Evolutionary conservation across 2,329 filamentous ascomycete genomes (phyloP).

Genomic region (Trichoderma harzianum): DNA sequence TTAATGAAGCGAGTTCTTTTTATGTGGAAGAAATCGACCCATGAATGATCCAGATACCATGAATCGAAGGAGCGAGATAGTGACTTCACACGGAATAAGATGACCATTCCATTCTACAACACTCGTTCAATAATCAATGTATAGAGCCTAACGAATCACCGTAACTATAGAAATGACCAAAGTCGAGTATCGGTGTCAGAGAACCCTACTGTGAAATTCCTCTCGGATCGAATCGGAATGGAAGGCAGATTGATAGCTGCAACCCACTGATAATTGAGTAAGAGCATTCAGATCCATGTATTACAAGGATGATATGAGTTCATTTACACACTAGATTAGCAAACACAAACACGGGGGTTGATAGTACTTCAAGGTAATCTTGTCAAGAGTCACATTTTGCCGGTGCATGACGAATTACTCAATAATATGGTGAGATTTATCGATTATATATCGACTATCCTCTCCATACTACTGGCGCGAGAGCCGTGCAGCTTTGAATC

Average conservation of each 20-base stretch:
- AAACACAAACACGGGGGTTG: neutral
- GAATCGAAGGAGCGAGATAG: neutral
- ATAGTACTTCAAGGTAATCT: neutral
- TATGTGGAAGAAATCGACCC: no score
- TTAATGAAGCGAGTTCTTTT: neutral
- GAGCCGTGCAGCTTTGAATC: conserved; percentile 69
- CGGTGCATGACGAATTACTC: conserved; percentile 23
- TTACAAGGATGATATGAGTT: neutral
- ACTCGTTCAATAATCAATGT: conserved; percentile 39
- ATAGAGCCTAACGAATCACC: conserved; percentile 63
- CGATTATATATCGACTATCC: conserved; percentile 29
- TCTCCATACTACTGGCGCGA: conserved; percentile 44
- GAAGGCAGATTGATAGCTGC: conserved; percentile 53
- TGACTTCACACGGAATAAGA: neutral
- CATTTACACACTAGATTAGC: neutral
- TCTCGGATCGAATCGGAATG: conserved; percentile 55
- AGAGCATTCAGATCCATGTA: conserved; percentile 28
- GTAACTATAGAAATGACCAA: conserved; percentile 41
- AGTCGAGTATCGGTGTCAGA: conserved; percentile 53
- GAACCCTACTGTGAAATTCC: conserved; percentile 46
- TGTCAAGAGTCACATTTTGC: conserved; percentile 7
- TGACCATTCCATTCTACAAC: neutral
- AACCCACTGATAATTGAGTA: conserved; percentile 51
- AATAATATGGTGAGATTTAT: conserved; percentile 25
- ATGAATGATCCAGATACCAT: neutral